Evolutionary conservation across 768 basidiomycete genomes (phyloP).

Genomic region (Tricholoma saponaceum): DNA sequence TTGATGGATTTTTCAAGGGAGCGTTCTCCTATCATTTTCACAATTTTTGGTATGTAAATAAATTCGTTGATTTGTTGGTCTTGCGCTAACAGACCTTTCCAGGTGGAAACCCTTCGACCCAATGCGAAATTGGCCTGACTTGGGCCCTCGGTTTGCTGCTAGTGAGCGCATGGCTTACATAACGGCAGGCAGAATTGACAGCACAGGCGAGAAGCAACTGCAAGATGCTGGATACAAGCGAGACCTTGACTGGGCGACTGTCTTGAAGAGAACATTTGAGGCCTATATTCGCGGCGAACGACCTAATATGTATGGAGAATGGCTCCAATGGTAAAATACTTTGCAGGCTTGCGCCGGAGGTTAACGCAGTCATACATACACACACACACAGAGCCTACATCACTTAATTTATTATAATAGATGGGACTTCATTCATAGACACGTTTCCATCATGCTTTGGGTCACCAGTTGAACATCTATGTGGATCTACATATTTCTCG

Average conservation of each 20-base stretch:
- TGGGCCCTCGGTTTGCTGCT: slow-evolving; percentile 73
- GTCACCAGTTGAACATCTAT: neutral
- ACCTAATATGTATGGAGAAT: slow-evolving; percentile 96
- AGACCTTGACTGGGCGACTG: slow-evolving; percentile 90
- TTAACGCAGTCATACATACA: neutral
- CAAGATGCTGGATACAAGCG: slow-evolving; percentile 62
- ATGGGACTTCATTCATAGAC: neutral
- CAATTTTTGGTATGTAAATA: slow-evolving; percentile 70
- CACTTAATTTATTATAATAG: neutral
- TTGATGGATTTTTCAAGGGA: slow-evolving; percentile 94
- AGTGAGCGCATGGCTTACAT: slow-evolving; percentile 68
- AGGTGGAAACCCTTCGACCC: slow-evolving; percentile 98
- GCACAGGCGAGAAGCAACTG: slow-evolving; percentile 40
- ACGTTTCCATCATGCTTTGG: neutral
- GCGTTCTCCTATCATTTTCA: slow-evolving; percentile 97
- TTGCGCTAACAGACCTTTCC: slow-evolving; percentile 3
- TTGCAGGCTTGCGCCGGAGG: neutral
- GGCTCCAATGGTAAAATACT: slow-evolving; percentile 45
- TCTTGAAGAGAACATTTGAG: slow-evolving; percentile 94
- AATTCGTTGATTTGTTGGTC: neutral
- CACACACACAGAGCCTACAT: too few relatives aligned
- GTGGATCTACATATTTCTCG: neutral
- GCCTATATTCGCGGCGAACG: slow-evolving; percentile 85
- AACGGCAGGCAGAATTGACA: slow-evolving; percentile 30
- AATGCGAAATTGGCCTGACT: slow-evolving; percentile 91